A percentile compares a stretch with the other conserved stretches of the same genome.
Conservation (phyloP, 106 monocot species). For the Dioscorea alata region DNA sequence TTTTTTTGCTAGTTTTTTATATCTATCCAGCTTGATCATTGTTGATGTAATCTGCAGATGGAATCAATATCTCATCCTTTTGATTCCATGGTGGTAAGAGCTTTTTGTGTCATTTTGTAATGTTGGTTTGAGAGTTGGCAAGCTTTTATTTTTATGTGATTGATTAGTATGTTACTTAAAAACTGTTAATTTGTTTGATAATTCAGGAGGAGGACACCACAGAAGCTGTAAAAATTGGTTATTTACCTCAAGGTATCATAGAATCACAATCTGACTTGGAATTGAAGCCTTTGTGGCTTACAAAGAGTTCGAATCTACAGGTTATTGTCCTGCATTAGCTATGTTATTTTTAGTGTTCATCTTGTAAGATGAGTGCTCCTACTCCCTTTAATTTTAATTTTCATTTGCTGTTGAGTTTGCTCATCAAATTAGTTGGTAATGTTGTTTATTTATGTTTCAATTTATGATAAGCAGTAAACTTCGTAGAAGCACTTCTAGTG, state of each 20-base stretch:
- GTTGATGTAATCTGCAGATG: conserved; percentile 29
- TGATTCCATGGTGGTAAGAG: conserved; percentile 46
- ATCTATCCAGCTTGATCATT: neutral
- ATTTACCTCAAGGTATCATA: conserved; percentile 69
- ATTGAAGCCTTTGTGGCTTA: conserved; percentile 59
- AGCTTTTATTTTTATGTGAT: neutral
- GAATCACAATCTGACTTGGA: conserved; percentile 72
- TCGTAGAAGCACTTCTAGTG: too few species aligned
- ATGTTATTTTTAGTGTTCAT: conserved; percentile 1
- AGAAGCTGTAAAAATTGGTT: conserved; percentile 29
- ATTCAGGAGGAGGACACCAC: conserved; percentile 36
- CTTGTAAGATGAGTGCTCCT: neutral
- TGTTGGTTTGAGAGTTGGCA: neutral
- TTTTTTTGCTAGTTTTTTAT: neutral
- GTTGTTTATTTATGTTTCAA: too few species aligned
- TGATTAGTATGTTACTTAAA: neutral
- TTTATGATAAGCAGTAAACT: too few species aligned
- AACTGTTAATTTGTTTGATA: neutral
- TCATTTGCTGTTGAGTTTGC: too few species aligned
- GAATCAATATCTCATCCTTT: conserved; percentile 52
- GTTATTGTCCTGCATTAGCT: conserved; percentile 14
- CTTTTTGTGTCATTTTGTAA: neutral
- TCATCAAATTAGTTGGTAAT: too few species aligned
- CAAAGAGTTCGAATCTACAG: conserved; percentile 29
- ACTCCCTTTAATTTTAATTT: too few species aligned